A percentile compares a stretch with the other conserved stretches of the same genome.
phyloP scores from a whole-genome alignment of 148 eudicot species.

The Vaccinium myrtillus region DNA sequence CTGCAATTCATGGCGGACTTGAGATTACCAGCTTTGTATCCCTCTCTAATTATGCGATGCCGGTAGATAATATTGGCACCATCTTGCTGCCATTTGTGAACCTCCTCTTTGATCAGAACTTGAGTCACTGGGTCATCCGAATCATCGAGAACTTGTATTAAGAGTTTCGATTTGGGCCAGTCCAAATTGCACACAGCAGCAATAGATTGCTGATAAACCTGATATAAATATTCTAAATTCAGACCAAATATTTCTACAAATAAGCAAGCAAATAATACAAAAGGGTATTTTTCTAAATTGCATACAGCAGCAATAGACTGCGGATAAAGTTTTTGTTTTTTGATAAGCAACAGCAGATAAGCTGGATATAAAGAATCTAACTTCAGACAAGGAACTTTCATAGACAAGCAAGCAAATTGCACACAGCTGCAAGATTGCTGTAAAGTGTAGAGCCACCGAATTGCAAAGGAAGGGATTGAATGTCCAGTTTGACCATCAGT shows the following conservation, averaged over 20 bases:
- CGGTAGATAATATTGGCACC: slow-evolving; percentile 86
- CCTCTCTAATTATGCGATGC: slow-evolving; percentile 77
- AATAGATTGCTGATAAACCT: slow-evolving; percentile 98
- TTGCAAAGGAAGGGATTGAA: not conserved
- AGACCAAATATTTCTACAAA: not conserved
- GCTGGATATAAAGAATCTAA: slow-evolving; percentile 39
- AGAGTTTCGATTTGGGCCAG: slow-evolving; percentile 80
- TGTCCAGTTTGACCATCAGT: slow-evolving; percentile 2
- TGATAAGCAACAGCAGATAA: slow-evolving; percentile 16
- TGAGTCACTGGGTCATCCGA: slow-evolving; percentile 82
- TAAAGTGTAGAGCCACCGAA: not conserved
- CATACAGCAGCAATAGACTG: slow-evolving; percentile 90
- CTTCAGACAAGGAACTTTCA: not conserved
- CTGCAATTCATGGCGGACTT: slow-evolving; percentile 96
- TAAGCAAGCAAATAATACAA: not conserved
- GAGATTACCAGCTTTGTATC: slow-evolving; percentile 97
- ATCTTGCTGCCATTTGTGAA: slow-evolving; percentile 72
- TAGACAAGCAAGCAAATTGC: slow-evolving; percentile 24
- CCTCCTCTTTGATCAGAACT: slow-evolving; percentile 82
- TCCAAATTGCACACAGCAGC: slow-evolving; percentile 87
- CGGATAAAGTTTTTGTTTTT: slow-evolving; percentile 31
- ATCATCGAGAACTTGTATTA: slow-evolving; percentile 86
- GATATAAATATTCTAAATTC: slow-evolving; percentile 14
- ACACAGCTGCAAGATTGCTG: slow-evolving; percentile 62
- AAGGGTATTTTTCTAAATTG: slow-evolving; percentile 39